phyloP scores from a whole-genome alignment of 768 basidiomycete species.

The Rubroboletus pulcherrimus region DNA sequence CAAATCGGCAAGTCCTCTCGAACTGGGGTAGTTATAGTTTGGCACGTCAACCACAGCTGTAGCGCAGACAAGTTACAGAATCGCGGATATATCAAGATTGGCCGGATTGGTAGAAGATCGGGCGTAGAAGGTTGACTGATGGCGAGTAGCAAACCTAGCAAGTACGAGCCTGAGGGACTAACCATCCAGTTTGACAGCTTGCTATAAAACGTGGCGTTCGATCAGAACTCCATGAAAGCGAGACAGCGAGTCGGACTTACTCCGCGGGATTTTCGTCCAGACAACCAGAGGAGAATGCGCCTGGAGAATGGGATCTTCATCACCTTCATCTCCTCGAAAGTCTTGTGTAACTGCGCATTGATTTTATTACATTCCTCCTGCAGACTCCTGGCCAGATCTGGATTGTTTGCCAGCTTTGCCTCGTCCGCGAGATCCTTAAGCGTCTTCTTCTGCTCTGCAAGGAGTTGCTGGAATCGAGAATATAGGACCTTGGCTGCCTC shows the following conservation, averaged over 20 bases:
- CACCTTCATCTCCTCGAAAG: conserved; percentile 20
- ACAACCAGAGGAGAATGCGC: conserved; percentile 8
- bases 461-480: conserved; percentile 16
- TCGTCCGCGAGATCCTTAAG: conserved; percentile 18
- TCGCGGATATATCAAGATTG: background rate
- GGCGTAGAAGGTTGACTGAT: background rate
- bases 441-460: conserved; percentile 12
- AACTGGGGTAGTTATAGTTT: background rate
- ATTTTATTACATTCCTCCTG: conserved; percentile 11
- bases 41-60: background rate
- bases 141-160: background rate
- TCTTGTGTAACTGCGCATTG: conserved; percentile 8
- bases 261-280: conserved; percentile 1
- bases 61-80: background rate
- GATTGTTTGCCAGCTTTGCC: conserved; percentile 13
- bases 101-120: background rate
- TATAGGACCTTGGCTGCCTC: conserved; percentile 19
- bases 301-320: conserved; percentile 17
- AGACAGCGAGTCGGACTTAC: background rate
- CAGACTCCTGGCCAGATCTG: conserved; percentile 6
- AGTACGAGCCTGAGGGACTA: background rate
- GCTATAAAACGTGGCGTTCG: background rate
- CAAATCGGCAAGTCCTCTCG: background rate
- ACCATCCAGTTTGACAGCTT: background rate
- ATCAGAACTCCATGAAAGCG: background rate